Percentiles rank a stretch among this genome's conserved stretches.
Evolutionary conservation across 306 rosid genomes (phyloP).

Genomic region (Begonia fuchsioides): DNA sequence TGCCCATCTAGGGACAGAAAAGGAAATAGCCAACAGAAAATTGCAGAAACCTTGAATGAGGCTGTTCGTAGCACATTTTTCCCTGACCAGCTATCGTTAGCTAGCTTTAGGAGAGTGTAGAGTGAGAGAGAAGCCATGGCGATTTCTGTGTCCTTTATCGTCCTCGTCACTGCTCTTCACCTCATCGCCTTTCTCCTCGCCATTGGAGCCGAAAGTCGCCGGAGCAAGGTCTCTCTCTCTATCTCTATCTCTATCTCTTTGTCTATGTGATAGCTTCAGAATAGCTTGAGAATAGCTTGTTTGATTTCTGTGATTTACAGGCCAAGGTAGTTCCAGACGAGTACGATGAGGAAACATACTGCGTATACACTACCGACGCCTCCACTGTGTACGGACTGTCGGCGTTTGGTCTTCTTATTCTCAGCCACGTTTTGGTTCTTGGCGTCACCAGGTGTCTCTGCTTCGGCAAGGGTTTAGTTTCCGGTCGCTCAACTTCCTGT

Average conservation of each 20-base stretch:
- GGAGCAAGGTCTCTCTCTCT: constrained; percentile 34
- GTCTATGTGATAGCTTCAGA: background rate
- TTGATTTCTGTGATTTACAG: constrained; percentile 13
- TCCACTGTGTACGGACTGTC: constrained; percentile 77
- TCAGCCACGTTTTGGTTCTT: constrained; percentile 54
- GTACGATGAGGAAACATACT: constrained; percentile 60
- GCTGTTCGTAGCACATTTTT: no score
- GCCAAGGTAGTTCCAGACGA: constrained; percentile 46
- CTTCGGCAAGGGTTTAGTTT: constrained; percentile 72
- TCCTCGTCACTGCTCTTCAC: constrained; percentile 51
- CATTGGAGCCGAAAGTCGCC: constrained; percentile 89
- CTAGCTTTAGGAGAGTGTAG: background rate
- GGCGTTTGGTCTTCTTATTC: constrained; percentile 46
- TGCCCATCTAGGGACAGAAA: no score
- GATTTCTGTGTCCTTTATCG: constrained; percentile 14
- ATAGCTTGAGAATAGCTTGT: background rate
- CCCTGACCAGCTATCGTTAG: no score
- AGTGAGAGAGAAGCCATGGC: background rate
- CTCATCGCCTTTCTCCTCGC: constrained; percentile 86
- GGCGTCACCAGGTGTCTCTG: constrained; percentile 82
- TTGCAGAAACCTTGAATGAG: no score
- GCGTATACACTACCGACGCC: constrained; percentile 68
- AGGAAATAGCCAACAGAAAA: no score
- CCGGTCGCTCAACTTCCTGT: constrained; percentile 44
- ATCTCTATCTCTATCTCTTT: background rate